Conservation (phyloP, 2,329 filamentous ascomycete genomes). For the Claviceps purpurea region DNA sequence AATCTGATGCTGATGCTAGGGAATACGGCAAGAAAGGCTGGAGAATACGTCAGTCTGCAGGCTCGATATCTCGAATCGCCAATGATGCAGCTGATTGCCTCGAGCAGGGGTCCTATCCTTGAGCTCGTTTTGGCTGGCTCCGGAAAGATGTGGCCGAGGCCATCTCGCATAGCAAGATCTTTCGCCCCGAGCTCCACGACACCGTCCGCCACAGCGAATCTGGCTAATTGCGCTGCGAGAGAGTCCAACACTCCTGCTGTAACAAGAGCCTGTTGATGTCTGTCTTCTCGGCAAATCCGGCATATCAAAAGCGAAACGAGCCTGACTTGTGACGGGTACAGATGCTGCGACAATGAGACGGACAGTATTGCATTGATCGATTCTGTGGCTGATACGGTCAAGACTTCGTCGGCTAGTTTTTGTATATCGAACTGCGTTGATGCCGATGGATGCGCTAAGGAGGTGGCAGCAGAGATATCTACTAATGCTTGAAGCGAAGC, state of each 20-base stretch:
- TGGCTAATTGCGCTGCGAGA: constrained; percentile 60
- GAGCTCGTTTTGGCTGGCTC: constrained; percentile 43
- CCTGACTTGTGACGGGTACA: constrained; percentile 46
- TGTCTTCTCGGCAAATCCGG: constrained; percentile 52
- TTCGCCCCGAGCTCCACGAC: constrained; percentile 56
- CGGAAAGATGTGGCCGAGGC: constrained; percentile 44
- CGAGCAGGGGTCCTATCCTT: constrained; percentile 56
- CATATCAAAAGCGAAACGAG: constrained; percentile 44
- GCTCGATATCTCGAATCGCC: constrained; percentile 67
- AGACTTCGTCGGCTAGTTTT: constrained; percentile 50
- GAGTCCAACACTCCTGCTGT: constrained; percentile 64
- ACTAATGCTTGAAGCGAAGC: constrained; percentile 63
- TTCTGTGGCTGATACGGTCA: constrained; percentile 46
- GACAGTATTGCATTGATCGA: constrained; percentile 53
- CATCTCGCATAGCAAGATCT: constrained; percentile 36
- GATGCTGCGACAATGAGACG: constrained; percentile 37
- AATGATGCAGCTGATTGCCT: constrained; percentile 65
- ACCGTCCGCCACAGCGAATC: constrained; percentile 53
- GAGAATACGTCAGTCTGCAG: constrained; percentile 55
- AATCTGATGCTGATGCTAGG: constrained; percentile 45
- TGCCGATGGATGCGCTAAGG: constrained; percentile 37
- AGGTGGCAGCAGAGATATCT: constrained; percentile 53
- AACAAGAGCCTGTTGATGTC: constrained; percentile 57
- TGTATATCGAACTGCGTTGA: constrained; percentile 32
- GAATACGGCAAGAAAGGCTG: constrained; percentile 56